These are phyloP conservation scores for Filobasidium floriforme DNA, from an alignment of 768 basidiomycete species.

Conservation along the genomic window DNA sequence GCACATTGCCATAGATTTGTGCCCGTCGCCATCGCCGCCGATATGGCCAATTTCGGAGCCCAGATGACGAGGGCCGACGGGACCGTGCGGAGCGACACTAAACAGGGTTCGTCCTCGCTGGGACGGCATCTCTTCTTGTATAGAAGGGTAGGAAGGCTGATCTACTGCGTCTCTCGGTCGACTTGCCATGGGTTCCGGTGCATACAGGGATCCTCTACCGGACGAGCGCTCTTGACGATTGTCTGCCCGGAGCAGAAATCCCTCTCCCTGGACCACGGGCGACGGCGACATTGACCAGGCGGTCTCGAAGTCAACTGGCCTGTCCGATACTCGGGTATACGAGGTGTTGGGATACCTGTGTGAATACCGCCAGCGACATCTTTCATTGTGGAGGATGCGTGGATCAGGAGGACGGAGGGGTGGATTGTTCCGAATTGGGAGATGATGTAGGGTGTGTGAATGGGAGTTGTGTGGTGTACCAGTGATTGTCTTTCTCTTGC, in stretches of 20 bases:
- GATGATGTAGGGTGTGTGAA: neutral
- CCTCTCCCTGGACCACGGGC: constrained; percentile 1
- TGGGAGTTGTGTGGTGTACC: constrained; percentile 1
- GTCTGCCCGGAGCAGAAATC: constrained; percentile 8
- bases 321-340: neutral
- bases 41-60: neutral
- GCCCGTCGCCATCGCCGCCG: neutral
- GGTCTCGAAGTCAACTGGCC: no score
- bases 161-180: no score
- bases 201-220: constrained; percentile 9
- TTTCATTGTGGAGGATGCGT: constrained; percentile 5
- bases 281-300: neutral
- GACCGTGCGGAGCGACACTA: neutral
- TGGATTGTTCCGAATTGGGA: constrained; percentile 1
- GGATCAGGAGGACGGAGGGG: neutral
- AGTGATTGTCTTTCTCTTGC: no score
- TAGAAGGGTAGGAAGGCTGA: neutral
- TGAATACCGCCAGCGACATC: neutral
- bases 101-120: neutral
- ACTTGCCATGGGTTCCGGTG: neutral
- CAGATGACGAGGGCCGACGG: neutral
- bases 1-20: neutral
- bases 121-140: no score
- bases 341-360: neutral
- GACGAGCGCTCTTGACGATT: neutral